These are phyloP conservation scores for Ceratocystis albifundus DNA, from an alignment of 2,329 filamentous ascomycete genomes.

Conservation along the genomic window DNA sequence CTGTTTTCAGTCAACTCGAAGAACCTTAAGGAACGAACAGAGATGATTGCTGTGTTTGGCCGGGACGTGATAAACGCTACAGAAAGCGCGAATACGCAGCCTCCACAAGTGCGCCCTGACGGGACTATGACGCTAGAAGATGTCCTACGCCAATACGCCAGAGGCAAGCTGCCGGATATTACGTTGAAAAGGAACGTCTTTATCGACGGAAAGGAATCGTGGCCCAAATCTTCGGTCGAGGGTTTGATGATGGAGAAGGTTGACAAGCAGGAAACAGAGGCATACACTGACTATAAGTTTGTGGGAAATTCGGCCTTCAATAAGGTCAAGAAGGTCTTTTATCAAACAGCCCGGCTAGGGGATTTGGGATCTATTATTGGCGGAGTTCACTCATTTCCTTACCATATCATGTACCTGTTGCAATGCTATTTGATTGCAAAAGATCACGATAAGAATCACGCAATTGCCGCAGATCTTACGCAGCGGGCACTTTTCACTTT, in stretches of 20 bases:
- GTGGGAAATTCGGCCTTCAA: slow-evolving; percentile 65
- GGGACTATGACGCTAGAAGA: slow-evolving; percentile 48
- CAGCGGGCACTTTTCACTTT: slow-evolving; percentile 89
- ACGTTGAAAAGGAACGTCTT: slow-evolving; percentile 69
- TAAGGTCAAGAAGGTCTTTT: slow-evolving; percentile 62
- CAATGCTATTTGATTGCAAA: slow-evolving; percentile 88
- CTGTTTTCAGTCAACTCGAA: slow-evolving; percentile 46
- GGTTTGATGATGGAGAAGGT: slow-evolving; percentile 69
- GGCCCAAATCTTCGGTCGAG: slow-evolving; percentile 67
- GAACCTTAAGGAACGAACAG: slow-evolving; percentile 74
- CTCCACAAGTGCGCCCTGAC: slow-evolving; percentile 30
- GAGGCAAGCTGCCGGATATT: slow-evolving; percentile 56
- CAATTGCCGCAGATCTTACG: slow-evolving; percentile 73
- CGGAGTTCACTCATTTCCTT: slow-evolving; percentile 51
- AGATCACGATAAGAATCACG: slow-evolving; percentile 69
- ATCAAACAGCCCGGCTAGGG: slow-evolving; percentile 63
- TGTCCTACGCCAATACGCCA: slow-evolving; percentile 43
- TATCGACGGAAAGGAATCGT: slow-evolving; percentile 74
- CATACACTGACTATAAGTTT: slow-evolving; percentile 60
- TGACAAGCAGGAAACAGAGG: slow-evolving; percentile 37
- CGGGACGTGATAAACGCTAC: slow-evolving; percentile 46
- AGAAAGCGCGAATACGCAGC: slow-evolving; percentile 38
- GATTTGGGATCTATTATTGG: slow-evolving; percentile 73
- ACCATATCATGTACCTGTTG: slow-evolving; percentile 86
- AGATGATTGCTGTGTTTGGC: slow-evolving; percentile 62